Evolutionary conservation across 2,329 filamentous ascomycete species (phyloP), one percentile per base, ranked within the genome.

Genomic region (Alternaria ethzedia): DNA sequence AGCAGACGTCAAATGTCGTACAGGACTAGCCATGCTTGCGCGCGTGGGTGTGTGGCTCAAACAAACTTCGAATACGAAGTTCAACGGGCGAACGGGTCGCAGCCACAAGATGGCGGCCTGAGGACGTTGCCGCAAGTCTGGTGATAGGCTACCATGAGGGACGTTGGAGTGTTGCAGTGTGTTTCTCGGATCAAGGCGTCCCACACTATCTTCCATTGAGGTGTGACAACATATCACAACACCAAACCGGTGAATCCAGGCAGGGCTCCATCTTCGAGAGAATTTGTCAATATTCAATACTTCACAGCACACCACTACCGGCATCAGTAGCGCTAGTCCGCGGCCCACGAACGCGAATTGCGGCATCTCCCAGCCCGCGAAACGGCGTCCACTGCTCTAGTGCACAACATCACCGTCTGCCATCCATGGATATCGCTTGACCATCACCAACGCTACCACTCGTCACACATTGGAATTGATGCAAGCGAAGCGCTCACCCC

Each of bases 311-410:
- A 57, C 30, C 17, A 54, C 44, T 45, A 41, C 45, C 17, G 45
- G 41, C 32, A 44, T 44, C 15, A 43, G 17, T 30, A 15, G 30
- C 52, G 36, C 56, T 63, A 58, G 44, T 46, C 28, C 15, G 45
- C 54, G 49, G 47, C 50, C 20, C 47, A 30, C 5, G 30, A 60
- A 51, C 26, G 56, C 44, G 57, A 54, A 54, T 45, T 45, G 51
- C 32, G 32, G 51, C 44, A 56, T 56, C 23, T 36, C 21, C 46
- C 36, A 43, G 46, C 49, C 44, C 47, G 56, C 54, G 43, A 54
- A 56, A 54, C 63, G 44, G 63, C 54, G 30, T 51, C 36, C 41
- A 57, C 45, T 50, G 44, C 46, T 36, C 36, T 56, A 52, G 20
- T 41, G 25, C 15, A 28, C 57, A 64, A 55, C 49, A 59, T n/a